Evolutionary conservation across 305 asterid species (phyloP).

Genomic region (Ilex paraguariensis): DNA sequence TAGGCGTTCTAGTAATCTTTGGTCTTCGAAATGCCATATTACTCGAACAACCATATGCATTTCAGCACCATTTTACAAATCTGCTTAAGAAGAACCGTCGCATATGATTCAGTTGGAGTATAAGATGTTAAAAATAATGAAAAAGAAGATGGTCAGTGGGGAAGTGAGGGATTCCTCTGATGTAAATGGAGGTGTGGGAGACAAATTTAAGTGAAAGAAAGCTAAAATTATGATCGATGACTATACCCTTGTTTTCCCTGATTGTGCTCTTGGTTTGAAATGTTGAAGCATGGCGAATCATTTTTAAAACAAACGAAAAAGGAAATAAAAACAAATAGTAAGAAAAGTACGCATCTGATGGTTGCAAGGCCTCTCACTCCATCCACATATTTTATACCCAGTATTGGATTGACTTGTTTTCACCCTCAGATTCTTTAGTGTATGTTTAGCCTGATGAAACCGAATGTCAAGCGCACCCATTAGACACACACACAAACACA

Average conservation of each 20-base stretch:
- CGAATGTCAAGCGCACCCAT: slow-evolving; percentile 1
- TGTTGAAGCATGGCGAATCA: no score
- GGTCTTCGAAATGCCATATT: slow-evolving; percentile 80
- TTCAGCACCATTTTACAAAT: slow-evolving; percentile 60
- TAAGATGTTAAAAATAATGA: slow-evolving; percentile 41
- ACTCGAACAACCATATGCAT: slow-evolving; percentile 74
- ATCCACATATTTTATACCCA: slow-evolving; percentile 55
- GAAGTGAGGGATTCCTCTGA: slow-evolving; percentile 46
- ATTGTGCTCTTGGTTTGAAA: no score
- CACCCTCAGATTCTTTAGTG: slow-evolving; percentile 51
- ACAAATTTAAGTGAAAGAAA: slow-evolving; percentile 52
- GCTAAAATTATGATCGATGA: slow-evolving; percentile 50
- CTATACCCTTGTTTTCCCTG: not conserved
- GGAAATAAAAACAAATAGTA: not conserved
- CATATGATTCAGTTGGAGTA: slow-evolving; percentile 65
- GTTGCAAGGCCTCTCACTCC: slow-evolving; percentile 54
- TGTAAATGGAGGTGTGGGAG: slow-evolving; percentile 33
- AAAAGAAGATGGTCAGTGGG: slow-evolving; percentile 27
- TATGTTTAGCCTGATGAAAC: slow-evolving; percentile 41
- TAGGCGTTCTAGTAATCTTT: slow-evolving; percentile 78
- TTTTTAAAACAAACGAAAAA: not conserved
- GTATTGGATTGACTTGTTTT: slow-evolving; percentile 43
- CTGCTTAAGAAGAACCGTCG: slow-evolving; percentile 71
- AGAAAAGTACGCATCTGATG: slow-evolving; percentile 38
- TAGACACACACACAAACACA: no score